These are phyloP conservation scores for Inonotus obliquus DNA, from an alignment of 1,284 basidiomycete genomes.

Conservation along the genomic window DNA sequence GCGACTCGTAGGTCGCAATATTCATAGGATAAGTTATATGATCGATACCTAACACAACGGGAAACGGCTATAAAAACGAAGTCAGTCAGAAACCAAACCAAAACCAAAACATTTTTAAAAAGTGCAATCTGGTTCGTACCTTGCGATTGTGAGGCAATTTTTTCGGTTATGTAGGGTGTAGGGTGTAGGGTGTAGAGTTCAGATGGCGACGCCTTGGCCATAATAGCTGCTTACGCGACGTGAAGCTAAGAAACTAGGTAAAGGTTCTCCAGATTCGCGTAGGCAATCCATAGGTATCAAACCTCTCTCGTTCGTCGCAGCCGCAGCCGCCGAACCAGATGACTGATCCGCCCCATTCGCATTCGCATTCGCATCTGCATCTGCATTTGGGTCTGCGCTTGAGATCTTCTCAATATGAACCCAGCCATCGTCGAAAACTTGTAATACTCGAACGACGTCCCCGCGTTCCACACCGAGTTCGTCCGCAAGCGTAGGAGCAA, in stretches of 20 bases:
- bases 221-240: constrained; percentile 30
- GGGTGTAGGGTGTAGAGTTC: neutral
- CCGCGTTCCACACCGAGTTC: constrained; percentile 50
- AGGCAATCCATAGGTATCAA: constrained; percentile 63
- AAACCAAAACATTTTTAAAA: too few species aligned
- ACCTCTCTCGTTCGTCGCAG: constrained; percentile 29
- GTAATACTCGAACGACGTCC: constrained; percentile 49
- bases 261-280: constrained; percentile 39
- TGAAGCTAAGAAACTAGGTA: constrained; percentile 45
- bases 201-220: neutral
- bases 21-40: neutral
- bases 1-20: neutral
- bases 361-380: constrained; percentile 17
- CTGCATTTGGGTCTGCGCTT: neutral
- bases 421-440: constrained; percentile 67
- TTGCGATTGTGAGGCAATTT: too few species aligned
- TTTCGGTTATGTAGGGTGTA: too few species aligned
- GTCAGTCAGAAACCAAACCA: neutral
- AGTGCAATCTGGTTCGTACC: too few species aligned
- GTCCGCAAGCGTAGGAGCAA: constrained; percentile 51
- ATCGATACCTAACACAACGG: too few species aligned
- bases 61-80: too few species aligned
- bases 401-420: constrained; percentile 43
- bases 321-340: constrained; percentile 18
- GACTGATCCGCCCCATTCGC: too few species aligned